Percentiles rank a stretch among this genome's conserved stretches.
These are phyloP conservation scores for Murraya paniculata DNA, from an alignment of 345 rosid genomes.

Conservation along the genomic window DNA sequence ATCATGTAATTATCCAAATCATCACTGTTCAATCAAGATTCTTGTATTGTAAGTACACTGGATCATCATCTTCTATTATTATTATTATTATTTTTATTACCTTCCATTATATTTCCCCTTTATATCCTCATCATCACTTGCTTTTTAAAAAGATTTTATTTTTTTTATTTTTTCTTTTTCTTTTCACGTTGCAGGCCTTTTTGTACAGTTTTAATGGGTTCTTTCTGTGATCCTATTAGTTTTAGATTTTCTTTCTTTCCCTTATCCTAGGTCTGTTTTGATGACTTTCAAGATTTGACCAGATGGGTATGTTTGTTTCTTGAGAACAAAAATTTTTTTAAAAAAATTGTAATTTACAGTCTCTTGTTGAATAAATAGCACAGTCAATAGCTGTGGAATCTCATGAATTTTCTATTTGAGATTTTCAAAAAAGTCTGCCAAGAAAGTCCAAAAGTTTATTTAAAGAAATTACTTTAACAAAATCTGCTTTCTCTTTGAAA, in stretches of 20 bases:
- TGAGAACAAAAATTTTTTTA: too few species aligned
- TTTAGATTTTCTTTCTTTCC: not conserved
- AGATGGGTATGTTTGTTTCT: too few species aligned
- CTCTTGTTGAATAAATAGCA: not conserved
- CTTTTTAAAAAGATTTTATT: not conserved
- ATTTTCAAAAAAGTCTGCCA: not conserved
- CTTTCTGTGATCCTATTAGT: not conserved
- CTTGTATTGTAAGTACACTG: slow-evolving; percentile 15
- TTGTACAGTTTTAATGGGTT: not conserved
- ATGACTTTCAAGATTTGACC: not conserved
- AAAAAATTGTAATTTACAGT: not conserved
- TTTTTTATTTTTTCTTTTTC: not conserved
- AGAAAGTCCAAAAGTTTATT: not conserved
- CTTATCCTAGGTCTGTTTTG: not conserved
- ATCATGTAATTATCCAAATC: not conserved
- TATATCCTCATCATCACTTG: not conserved
- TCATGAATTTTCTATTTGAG: not conserved
- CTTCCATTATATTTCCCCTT: not conserved
- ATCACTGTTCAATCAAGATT: not conserved
- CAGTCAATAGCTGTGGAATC: not conserved
- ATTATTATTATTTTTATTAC: not conserved
- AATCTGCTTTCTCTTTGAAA: not conserved
- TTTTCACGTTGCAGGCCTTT: not conserved
- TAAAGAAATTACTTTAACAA: not conserved
- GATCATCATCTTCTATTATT: not conserved